Conservation (phyloP, 176 grass and related monocot species). For the Dactylis glomerata region DNA sequence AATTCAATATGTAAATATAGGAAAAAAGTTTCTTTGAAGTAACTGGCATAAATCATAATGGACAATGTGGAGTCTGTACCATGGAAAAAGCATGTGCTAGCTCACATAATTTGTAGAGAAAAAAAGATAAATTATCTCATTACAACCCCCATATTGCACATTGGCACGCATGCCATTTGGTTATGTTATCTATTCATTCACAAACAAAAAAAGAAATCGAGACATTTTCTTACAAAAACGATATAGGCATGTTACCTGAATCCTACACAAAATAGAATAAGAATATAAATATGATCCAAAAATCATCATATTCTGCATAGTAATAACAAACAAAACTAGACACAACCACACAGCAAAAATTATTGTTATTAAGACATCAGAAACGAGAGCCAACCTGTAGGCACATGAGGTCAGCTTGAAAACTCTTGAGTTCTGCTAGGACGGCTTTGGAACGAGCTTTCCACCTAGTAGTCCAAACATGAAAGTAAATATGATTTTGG, state of each 20-base stretch:
- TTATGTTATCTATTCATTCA: conserved; percentile 4
- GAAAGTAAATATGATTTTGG: conserved; percentile 18
- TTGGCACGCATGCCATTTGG: neutral
- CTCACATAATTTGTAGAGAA: neutral
- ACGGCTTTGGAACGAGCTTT: conserved; percentile 85
- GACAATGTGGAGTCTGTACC: neutral
- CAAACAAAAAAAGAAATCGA: neutral
- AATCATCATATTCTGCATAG: neutral
- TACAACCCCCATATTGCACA: neutral
- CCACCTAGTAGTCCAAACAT: conserved; percentile 60
- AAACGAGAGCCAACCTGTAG: conserved; percentile 54
- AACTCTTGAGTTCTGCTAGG: conserved; percentile 69
- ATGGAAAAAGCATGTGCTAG: neutral
- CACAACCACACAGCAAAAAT: conserved; percentile 5
- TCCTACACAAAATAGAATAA: conserved; percentile 1
- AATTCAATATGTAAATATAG: no score
- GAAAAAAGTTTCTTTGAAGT: neutral
- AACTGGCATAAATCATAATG: neutral
- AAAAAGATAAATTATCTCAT: neutral
- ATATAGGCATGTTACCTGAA: neutral
- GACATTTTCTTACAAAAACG: neutral
- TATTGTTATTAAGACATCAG: neutral
- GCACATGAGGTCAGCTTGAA: conserved; percentile 81
- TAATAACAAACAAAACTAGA: conserved; percentile 6
- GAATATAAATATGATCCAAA: neutral